phyloP scores from a whole-genome alignment of 768 basidiomycete genomes.

The Auriscalpium microsporum region DNA sequence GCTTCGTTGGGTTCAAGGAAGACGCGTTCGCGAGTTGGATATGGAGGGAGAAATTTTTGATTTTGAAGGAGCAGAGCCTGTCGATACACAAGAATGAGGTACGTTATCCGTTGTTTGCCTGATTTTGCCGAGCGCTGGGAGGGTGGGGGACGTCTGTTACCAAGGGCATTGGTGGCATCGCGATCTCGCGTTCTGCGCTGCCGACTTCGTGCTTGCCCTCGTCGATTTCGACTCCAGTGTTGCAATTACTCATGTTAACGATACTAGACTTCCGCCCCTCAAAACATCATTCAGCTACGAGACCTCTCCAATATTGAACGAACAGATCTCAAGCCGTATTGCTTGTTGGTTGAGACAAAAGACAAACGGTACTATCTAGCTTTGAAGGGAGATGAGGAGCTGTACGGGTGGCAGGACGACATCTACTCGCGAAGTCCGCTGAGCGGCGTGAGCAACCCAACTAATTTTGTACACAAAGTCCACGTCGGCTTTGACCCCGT shows the following conservation, averaged over 20 bases:
- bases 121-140: background rate
- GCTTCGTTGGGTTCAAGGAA: slow-evolving; percentile 85
- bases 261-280: slow-evolving; percentile 42
- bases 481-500: slow-evolving; percentile 96
- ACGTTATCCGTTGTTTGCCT: slow-evolving; percentile 21
- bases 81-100: slow-evolving; percentile 91
- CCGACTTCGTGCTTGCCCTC: background rate
- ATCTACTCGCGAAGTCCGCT: slow-evolving; percentile 87
- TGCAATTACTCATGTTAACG: slow-evolving; percentile 5
- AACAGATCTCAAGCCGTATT: slow-evolving; percentile 92
- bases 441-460: slow-evolving; percentile 90
- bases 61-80: slow-evolving; percentile 72
- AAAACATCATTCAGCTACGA: slow-evolving; percentile 54
- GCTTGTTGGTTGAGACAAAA: slow-evolving; percentile 77
- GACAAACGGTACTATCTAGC: slow-evolving; percentile 76
- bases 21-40: slow-evolving; percentile 88
- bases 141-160: background rate
- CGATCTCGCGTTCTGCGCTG: background rate
- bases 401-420: slow-evolving; percentile 98
- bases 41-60: slow-evolving; percentile 86
- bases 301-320: slow-evolving; percentile 87
- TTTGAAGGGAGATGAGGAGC: slow-evolving; percentile 88
- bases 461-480: slow-evolving; percentile 97
- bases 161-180: background rate
- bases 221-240: background rate